Evolutionary conservation across 345 rosid genomes (phyloP).

Genomic region (Eucalyptus victrix): DNA sequence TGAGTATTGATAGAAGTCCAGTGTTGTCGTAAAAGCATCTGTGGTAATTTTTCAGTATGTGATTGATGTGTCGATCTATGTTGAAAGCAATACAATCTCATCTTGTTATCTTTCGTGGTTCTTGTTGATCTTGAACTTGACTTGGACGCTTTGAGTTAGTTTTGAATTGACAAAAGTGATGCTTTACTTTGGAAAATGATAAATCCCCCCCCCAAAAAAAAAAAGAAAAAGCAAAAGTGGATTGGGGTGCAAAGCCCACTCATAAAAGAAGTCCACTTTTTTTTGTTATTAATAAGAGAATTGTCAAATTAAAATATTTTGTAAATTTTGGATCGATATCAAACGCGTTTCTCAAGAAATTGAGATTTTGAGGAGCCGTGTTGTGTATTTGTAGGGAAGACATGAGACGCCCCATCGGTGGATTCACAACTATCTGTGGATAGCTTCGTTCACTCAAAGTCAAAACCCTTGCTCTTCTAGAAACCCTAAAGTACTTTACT

Average conservation of each 20-base stretch:
- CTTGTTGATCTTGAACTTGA: not conserved
- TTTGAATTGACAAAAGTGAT: not conserved
- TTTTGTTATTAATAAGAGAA: not conserved
- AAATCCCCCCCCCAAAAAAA: fast-evolving
- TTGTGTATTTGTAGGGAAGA: not conserved
- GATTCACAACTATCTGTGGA: not conserved
- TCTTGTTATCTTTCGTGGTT: not conserved
- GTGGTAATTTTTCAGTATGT: not conserved
- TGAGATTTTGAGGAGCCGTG: not conserved
- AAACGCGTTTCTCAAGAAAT: not conserved
- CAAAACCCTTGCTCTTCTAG: not conserved
- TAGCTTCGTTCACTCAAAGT: not conserved
- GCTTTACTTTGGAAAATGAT: not conserved
- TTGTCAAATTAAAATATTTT: not conserved
- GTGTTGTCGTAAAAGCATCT: not conserved
- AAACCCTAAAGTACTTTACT: not conserved
- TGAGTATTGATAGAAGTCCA: not conserved
- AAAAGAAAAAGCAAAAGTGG: not conserved
- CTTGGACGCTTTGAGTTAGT: not conserved
- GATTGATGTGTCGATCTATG: not conserved
- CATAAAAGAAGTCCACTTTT: not conserved
- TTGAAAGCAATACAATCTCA: not conserved
- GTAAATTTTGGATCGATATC: not conserved
- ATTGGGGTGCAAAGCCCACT: not conserved
- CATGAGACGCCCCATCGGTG: not conserved